These are phyloP conservation scores for Xylaria sp. DNA, from an alignment of 2,329 filamentous ascomycete species.

Conservation along the genomic window DNA sequence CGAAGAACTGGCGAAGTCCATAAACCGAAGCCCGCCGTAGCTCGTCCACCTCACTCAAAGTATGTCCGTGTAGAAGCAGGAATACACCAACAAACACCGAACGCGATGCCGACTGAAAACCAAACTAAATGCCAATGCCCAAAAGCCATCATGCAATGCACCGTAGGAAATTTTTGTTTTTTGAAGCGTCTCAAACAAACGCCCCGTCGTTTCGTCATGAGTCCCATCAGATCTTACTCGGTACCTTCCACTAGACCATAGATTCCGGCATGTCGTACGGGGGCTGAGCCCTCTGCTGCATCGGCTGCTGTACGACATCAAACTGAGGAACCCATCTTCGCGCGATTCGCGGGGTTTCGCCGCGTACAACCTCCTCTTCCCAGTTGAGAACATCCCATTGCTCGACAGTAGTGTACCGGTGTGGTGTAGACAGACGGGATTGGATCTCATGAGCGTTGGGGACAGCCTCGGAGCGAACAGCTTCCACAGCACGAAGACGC, in stretches of 20 bases:
- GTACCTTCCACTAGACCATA: constrained; percentile 38
- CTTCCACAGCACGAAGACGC: constrained; percentile 54
- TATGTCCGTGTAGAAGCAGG: constrained; percentile 36
- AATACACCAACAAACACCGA: constrained; percentile 41
- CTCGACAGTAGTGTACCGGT: constrained; percentile 48
- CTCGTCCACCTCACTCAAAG: constrained; percentile 25
- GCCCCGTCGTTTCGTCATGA: constrained; percentile 36
- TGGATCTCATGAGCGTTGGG: constrained; percentile 45
- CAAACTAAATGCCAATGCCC: constrained; percentile 34
- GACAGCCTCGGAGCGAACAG: constrained; percentile 46
- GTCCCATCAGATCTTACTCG: constrained; percentile 21
- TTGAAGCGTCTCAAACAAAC: constrained; percentile 25
- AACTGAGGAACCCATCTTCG: constrained; percentile 53
- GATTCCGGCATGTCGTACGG: constrained; percentile 35
- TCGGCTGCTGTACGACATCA: constrained; percentile 26
- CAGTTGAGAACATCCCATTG: constrained; percentile 56
- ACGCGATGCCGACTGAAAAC: constrained; percentile 42
- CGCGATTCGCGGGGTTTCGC: constrained; percentile 50
- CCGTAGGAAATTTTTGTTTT: constrained; percentile 28
- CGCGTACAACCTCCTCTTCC: constrained; percentile 51
- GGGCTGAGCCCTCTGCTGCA: constrained; percentile 27
- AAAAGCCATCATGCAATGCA: constrained; percentile 36
- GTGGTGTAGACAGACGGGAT: constrained; percentile 43
- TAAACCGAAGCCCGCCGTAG: constrained; percentile 7
- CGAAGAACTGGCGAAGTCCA: constrained; percentile 1